Conservation (phyloP, 2,329 filamentous ascomycete species). For the Xylariomycetidae sp. region DNA sequence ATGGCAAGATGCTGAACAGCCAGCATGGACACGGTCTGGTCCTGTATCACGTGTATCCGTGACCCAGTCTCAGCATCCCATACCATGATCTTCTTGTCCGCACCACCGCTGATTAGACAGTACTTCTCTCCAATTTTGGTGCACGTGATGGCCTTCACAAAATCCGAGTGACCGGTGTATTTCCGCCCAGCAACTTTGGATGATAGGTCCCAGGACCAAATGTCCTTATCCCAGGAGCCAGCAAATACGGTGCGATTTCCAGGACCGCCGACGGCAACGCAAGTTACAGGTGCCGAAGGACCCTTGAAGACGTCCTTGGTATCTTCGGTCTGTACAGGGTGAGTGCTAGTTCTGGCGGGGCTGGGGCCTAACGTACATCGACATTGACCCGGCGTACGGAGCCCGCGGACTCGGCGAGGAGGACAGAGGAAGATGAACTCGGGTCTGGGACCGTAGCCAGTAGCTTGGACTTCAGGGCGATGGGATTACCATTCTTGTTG, state of each 20-base stretch:
- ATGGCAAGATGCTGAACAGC: slow-evolving; percentile 74
- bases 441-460: slow-evolving; percentile 68
- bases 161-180: slow-evolving; percentile 78
- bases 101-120: slow-evolving; percentile 65
- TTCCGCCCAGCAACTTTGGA: slow-evolving; percentile 48
- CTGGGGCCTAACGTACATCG: slow-evolving; percentile 52
- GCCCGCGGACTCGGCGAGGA: slow-evolving; percentile 83
- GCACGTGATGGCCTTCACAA: slow-evolving; percentile 75
- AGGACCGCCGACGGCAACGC: slow-evolving; percentile 59
- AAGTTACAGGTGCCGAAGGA: slow-evolving; percentile 73
- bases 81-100: slow-evolving; percentile 74
- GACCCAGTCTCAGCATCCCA: slow-evolving; percentile 69
- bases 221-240: slow-evolving; percentile 88
- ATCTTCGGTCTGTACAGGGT: slow-evolving; percentile 31
- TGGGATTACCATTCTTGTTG: slow-evolving; percentile 78
- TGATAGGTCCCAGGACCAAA: slow-evolving; percentile 76
- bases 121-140: slow-evolving; percentile 55
- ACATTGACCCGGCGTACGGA: slow-evolving; percentile 67
- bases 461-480: slow-evolving; percentile 79
- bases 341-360: slow-evolving; percentile 6
- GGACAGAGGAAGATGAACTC: slow-evolving; percentile 52
- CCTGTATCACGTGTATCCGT: slow-evolving; percentile 70
- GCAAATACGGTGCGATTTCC: slow-evolving; percentile 63
- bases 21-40: slow-evolving; percentile 63
- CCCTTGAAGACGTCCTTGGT: slow-evolving; percentile 56